Base-by-base conservation (phyloP, 1,139 yeast genomes). In the Lodderomyces beijingensis region DNA sequence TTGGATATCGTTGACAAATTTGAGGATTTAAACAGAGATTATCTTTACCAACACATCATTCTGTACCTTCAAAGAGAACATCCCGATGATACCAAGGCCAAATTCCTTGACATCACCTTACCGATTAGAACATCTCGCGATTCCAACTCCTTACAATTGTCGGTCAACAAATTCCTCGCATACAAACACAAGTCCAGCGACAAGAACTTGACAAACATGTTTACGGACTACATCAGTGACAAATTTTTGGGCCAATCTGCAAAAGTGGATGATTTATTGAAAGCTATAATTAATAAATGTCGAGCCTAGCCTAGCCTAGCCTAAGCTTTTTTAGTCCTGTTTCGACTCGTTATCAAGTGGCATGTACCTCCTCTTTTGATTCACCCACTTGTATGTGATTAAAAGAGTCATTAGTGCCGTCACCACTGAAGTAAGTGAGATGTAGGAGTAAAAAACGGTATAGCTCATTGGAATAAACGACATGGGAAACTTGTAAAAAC, bases 161-260 rank as follows among this genome's bases (percentile, higher is more conserved):
- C 88, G 12, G 84, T 88, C 26, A 82, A 81, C 49, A 78, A 80
- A 50, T 85, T 77, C 53, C 61, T 74, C 42, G 83, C 87, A 2
- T 77, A 77, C 50, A 73, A 70, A 49, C 51, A 55, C 37, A 76
- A 74, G 50, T 39, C 59, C 22, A 50, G 49, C 31, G 53, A 55
- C 27, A 54, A 60, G 8, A 55, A 59, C 23, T 63, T 86, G 42
- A 73, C 73, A 38, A 53, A 55, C 9, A 46, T 53, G 34, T 78
- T 67, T 45, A 59, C 71, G 20, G 62, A 62, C 6, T 71, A 7
- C 10, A 12, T 26, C 16, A 9, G 12, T 11, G 15, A 26, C 67
- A 69, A 14, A 67, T 68, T 40, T 62, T 56, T 37, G 65, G 59
- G 42, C 61, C 24, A 27, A 14, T 10, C n/a, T 22, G 27, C 22